Percentiles rank a stretch among this genome's conserved stretches.
Conservation (phyloP, 2,329 filamentous ascomycete genomes). For the Fusarium oxysporum region DNA sequence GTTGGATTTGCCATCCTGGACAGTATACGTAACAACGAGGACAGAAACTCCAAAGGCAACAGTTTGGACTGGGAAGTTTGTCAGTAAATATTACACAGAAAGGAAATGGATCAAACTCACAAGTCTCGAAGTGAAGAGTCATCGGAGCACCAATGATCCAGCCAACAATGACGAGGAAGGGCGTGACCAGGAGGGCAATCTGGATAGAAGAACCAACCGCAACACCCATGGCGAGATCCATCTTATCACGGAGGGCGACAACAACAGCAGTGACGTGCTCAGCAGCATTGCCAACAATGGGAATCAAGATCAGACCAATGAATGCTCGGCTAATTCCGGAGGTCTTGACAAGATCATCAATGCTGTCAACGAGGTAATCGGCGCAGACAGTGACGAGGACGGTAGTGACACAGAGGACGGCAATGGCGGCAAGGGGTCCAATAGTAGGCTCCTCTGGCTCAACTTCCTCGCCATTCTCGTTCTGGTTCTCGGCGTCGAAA, state of each 20-base stretch:
- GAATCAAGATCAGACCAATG: constrained; percentile 82
- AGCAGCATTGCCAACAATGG: constrained; percentile 83
- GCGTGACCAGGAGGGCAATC: constrained; percentile 84
- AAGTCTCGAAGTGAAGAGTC: constrained; percentile 82
- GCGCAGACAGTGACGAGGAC: constrained; percentile 78
- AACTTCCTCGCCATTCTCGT: constrained; percentile 53
- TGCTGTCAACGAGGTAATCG: constrained; percentile 81
- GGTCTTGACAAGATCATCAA: constrained; percentile 76
- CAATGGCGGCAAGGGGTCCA: constrained; percentile 70
- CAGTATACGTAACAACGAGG: constrained; percentile 79
- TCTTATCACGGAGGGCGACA: constrained; percentile 81
- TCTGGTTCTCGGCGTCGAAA: constrained; percentile 68
- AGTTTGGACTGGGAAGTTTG: constrained; percentile 68
- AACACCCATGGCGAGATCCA: constrained; percentile 80
- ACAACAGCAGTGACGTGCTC: constrained; percentile 86
- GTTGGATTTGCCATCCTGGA: constrained; percentile 86
- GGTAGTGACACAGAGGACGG: constrained; percentile 77
- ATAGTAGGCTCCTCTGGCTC: constrained; percentile 64
- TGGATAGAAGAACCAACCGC: constrained; percentile 86
- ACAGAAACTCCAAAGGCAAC: constrained; percentile 82
- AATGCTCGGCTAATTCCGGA: constrained; percentile 83
- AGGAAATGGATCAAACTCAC: constrained; percentile 43
- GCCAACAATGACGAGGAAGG: constrained; percentile 81
- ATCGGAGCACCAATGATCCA: constrained; percentile 80
- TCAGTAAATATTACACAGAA: constrained; percentile 20